These are phyloP conservation scores for Metschnikowia lunata DNA, from an alignment of 805 yeast species.

Conservation along the genomic window DNA sequence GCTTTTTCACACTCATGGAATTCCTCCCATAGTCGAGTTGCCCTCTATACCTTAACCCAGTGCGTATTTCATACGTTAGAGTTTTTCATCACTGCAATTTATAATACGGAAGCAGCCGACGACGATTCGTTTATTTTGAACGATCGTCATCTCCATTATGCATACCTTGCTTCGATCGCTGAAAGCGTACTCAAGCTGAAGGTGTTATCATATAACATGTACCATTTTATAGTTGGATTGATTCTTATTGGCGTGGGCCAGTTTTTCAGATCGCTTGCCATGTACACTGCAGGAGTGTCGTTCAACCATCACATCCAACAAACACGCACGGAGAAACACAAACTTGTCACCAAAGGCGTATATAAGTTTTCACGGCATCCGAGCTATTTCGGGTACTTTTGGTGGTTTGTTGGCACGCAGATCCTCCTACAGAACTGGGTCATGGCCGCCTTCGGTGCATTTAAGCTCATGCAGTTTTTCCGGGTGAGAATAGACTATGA, in stretches of 20 bases:
- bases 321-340: constrained; percentile 50
- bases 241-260: constrained; percentile 58
- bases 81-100: constrained; percentile 73
- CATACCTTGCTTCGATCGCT: constrained; percentile 14
- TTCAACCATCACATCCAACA: constrained; percentile 77
- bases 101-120: constrained; percentile 61
- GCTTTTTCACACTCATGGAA: constrained; percentile 1
- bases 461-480: constrained; percentile 69
- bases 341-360: constrained; percentile 68
- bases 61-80: constrained; percentile 76
- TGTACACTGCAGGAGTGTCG: constrained; percentile 83
- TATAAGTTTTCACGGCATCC: constrained; percentile 77
- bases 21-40: constrained; percentile 3
- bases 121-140: constrained; percentile 48
- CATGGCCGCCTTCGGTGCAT: constrained; percentile 48
- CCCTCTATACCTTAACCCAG: constrained; percentile 12
- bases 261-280: constrained; percentile 61
- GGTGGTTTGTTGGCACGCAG: constrained; percentile 92
- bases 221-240: constrained; percentile 41
- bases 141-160: constrained; percentile 28
- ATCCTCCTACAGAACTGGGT: constrained; percentile 64
- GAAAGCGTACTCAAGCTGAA: constrained; percentile 12
- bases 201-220: constrained; percentile 1
- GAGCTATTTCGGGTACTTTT: constrained; percentile 82
- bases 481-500: constrained; percentile 62